These are phyloP conservation scores for Neoscytalidium dimidiatum DNA, from an alignment of 2,329 filamentous ascomycete species.

Conservation along the genomic window DNA sequence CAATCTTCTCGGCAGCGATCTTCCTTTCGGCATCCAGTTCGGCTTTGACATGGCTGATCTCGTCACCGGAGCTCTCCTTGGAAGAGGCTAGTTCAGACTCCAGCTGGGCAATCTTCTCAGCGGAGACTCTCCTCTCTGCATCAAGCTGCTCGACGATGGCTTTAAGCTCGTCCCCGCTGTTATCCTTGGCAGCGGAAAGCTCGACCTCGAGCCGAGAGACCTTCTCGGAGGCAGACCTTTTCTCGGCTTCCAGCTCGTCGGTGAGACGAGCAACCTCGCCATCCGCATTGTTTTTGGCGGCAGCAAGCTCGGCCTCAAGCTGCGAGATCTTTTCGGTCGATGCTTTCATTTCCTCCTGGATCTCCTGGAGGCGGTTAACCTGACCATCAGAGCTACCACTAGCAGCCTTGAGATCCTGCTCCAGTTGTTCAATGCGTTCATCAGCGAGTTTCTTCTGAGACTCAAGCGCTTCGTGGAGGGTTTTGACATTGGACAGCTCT, in stretches of 20 bases:
- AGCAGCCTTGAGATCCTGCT: slow-evolving; percentile 14
- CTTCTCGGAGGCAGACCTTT: neutral
- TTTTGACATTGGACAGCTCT: slow-evolving; percentile 10
- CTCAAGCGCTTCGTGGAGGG: slow-evolving; percentile 8
- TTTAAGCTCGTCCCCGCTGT: slow-evolving; percentile 7
- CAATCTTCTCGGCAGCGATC: slow-evolving; percentile 7
- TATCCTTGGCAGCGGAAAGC: neutral
- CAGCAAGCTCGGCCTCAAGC: slow-evolving; percentile 2
- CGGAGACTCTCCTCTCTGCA: slow-evolving; percentile 1
- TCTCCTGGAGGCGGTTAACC: slow-evolving; percentile 1
- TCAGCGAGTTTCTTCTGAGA: slow-evolving; percentile 6
- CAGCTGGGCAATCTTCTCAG: slow-evolving; percentile 17
- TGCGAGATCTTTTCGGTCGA: slow-evolving; percentile 17
- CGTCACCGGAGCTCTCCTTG: slow-evolving; percentile 1
- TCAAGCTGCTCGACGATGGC: neutral
- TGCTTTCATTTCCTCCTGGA: slow-evolving; percentile 12
- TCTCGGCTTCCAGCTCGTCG: slow-evolving; percentile 9
- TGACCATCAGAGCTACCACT: neutral
- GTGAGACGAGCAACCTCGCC: slow-evolving; percentile 11
- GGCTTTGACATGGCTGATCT: neutral
- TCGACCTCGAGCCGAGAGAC: slow-evolving; percentile 3
- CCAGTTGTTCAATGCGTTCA: slow-evolving; percentile 5
- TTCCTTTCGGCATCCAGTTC: slow-evolving; percentile 14
- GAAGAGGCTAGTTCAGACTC: slow-evolving; percentile 12
- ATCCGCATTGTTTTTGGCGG: slow-evolving; percentile 4